phyloP scores from a whole-genome alignment of 768 basidiomycete species.

The Russula foetens region DNA sequence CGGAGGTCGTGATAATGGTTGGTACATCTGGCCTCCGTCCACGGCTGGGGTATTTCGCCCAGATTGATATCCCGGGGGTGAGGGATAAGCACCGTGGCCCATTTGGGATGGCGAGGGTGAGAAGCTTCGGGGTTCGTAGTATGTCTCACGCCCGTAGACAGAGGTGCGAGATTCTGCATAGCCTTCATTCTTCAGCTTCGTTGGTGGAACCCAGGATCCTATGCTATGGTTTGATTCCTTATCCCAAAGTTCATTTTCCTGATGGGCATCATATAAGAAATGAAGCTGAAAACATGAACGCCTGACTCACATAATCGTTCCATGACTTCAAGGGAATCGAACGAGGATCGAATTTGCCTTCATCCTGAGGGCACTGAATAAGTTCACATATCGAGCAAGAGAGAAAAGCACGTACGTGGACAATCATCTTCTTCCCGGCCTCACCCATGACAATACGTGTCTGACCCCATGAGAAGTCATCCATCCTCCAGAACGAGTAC shows the following conservation, averaged over 20 bases:
- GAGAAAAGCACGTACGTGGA: constrained; percentile 57
- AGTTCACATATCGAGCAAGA: neutral
- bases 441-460: constrained; percentile 93
- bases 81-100: constrained; percentile 34
- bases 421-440: constrained; percentile 89
- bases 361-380: constrained; percentile 52
- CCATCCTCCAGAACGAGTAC: constrained; percentile 98
- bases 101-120: constrained; percentile 70
- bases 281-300: neutral
- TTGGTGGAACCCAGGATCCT: constrained; percentile 84
- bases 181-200: constrained; percentile 60
- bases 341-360: constrained; percentile 93
- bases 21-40: constrained; percentile 37
- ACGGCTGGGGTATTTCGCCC: constrained; percentile 60
- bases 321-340: constrained; percentile 93
- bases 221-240: constrained; percentile 95
- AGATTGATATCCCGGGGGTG: constrained; percentile 69
- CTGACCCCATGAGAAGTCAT: constrained; percentile 94
- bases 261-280: constrained; percentile 2
- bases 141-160: constrained; percentile 80
- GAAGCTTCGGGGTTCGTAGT: constrained; percentile 57
- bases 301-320: constrained; percentile 77
- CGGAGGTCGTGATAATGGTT: constrained; percentile 57
- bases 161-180: constrained; percentile 76
- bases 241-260: constrained; percentile 97